These are phyloP conservation scores for Petunia secreta DNA, from an alignment of 257 asterid species.

Conservation along the genomic window DNA sequence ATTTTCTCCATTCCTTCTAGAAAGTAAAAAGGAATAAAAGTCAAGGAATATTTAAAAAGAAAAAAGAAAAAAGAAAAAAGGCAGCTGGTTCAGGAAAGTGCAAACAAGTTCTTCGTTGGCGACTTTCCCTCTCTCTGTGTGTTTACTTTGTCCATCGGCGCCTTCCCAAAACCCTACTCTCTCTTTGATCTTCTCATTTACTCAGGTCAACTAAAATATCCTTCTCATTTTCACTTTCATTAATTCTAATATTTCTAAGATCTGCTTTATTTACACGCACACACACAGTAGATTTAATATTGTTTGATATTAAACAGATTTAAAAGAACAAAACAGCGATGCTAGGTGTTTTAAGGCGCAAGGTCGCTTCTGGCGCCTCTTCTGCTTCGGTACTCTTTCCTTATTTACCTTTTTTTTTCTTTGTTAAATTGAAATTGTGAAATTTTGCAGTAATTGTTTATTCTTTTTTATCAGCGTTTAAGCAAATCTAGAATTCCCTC, in stretches of 20 bases:
- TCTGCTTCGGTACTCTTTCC: conserved; percentile 50
- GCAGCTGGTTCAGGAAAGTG: neutral
- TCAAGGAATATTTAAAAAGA: neutral
- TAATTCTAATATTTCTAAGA: neutral
- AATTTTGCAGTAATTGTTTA: neutral
- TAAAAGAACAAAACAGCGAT: conserved; percentile 50
- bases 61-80: neutral
- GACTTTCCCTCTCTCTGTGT: conserved; percentile 15
- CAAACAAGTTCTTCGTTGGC: conserved; percentile 13
- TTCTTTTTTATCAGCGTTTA: conserved; percentile 42
- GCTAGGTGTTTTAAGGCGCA: conserved; percentile 88
- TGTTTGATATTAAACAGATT: conserved; percentile 28
- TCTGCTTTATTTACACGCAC: conserved; percentile 5
- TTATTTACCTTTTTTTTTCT: neutral
- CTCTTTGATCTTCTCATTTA: conserved; percentile 14
- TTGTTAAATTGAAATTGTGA: neutral
- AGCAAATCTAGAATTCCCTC: conserved; percentile 55
- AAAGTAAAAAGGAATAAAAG: neutral
- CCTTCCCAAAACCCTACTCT: neutral
- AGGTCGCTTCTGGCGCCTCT: conserved; percentile 65
- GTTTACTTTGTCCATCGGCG: neutral
- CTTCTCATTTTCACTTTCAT: neutral
- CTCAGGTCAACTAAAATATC: conserved; percentile 8
- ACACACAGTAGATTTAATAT: neutral
- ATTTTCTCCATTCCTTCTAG: neutral